Evolutionary conservation across 179 eudicot genomes (phyloP).

Genomic region (Beta macrorhiza): DNA sequence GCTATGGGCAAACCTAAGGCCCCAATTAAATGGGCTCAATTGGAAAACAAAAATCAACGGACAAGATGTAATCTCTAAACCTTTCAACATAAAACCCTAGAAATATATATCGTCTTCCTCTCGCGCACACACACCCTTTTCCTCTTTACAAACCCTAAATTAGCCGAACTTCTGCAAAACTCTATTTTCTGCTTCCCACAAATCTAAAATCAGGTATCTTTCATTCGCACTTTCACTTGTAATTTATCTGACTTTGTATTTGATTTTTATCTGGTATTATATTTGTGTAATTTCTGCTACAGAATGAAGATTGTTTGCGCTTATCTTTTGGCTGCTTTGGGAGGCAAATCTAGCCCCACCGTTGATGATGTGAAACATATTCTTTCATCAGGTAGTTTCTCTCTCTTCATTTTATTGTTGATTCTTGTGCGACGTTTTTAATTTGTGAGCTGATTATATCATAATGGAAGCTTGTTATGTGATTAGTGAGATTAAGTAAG

Average conservation of each 20-base stretch:
- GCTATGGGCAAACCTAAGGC: no score
- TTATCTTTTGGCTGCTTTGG: conserved; percentile 47
- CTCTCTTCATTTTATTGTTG: not conserved
- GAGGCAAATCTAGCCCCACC: conserved; percentile 38
- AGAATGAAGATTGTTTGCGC: conserved; percentile 46
- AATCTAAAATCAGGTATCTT: not conserved
- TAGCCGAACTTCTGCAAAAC: not conserved
- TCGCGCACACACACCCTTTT: not conserved
- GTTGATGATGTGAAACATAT: conserved; percentile 33
- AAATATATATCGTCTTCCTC: conserved; percentile 4
- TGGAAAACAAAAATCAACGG: conserved; percentile 16
- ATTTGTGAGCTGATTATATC: not conserved
- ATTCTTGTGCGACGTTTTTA: not conserved
- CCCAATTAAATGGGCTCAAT: not conserved
- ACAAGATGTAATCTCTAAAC: conserved; percentile 17
- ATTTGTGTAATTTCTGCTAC: not conserved
- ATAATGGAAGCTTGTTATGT: not conserved
- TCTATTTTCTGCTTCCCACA: not conserved
- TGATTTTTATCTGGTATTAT: not conserved
- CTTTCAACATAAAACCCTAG: conserved; percentile 34
- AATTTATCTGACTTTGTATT: not conserved
- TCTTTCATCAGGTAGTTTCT: conserved; percentile 31
- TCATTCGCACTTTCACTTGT: not conserved
- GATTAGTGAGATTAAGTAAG: not conserved
- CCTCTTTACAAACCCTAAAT: conserved; percentile 9